phyloP scores from a whole-genome alignment of 306 rosid species.

The Casuarina glauca region DNA sequence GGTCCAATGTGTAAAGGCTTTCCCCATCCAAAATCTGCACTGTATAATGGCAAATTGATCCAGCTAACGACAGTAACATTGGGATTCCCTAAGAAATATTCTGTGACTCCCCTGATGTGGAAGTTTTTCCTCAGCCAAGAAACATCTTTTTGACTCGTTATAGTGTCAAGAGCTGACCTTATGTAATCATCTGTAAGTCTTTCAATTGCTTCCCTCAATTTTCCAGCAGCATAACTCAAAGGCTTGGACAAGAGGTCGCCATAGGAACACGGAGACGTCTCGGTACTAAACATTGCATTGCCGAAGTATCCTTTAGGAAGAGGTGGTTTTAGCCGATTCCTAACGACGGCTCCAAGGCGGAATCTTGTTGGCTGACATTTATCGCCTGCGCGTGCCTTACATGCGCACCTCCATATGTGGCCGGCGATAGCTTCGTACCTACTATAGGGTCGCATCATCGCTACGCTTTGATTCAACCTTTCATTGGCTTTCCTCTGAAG shows the following conservation, averaged over 20 bases:
- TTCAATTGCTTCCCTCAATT: conserved; percentile 25
- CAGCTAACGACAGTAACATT: conserved; percentile 38
- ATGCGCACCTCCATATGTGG: conserved; percentile 35
- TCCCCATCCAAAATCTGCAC: conserved; percentile 40
- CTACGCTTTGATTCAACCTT: no score
- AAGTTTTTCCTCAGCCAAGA: conserved; percentile 27
- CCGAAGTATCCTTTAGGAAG: conserved; percentile 23
- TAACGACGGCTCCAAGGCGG: conserved; percentile 9
- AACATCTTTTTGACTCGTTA: conserved; percentile 18
- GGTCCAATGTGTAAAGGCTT: conserved; percentile 36
- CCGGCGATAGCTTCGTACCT: conserved; percentile 15
- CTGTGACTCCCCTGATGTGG: conserved; percentile 14
- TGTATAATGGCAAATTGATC: conserved; percentile 37
- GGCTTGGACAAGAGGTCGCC: neutral
- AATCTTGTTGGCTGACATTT: conserved; percentile 32
- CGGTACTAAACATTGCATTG: conserved; percentile 28
- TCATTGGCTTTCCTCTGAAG: conserved; percentile 17
- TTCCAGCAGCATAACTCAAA: conserved; percentile 3
- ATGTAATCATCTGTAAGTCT: conserved; percentile 26
- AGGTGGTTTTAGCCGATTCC: conserved; percentile 17
- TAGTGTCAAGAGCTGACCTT: conserved; percentile 20
- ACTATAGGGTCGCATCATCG: no score
- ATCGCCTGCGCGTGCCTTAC: conserved; percentile 31
- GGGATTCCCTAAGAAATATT: conserved; percentile 20
- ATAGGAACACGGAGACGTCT: conserved; percentile 20